Base-by-base conservation (phyloP, 257 asterid species). In the Pogostemon cablin region DNA sequence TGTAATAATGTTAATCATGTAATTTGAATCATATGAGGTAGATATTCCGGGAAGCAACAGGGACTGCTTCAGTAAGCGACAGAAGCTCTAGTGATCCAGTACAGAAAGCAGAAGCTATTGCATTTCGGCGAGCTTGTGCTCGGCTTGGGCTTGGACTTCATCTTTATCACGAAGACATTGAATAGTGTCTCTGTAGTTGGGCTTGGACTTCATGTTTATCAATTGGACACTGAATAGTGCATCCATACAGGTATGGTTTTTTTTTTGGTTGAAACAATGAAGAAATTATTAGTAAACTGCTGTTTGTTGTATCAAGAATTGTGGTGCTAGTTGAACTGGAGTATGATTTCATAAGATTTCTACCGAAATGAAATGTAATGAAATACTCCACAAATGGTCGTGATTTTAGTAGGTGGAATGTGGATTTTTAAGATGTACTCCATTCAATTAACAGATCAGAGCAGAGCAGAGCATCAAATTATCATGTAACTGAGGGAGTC, bases 71-170 rank as follows among this genome's bases (percentile, higher is more conserved):
- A 63, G 60, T 81, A n/a, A 82, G 78, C 15, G 97, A 87, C 32
- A 65, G 77, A 9, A 87, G 91, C 56, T 88, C 78, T 41, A 91
- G 93, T 47, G 89, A 86, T 68, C 83, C 91, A 1, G 83, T 88
- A 84, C 96, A 90, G 81, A 90, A 86, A 81, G 98, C 97, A 57
- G 98, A 90, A 76, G 89, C 90, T 65, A 93, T 88, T 97, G 96
- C 98, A 63, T 90, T 93, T 82, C 96, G 98, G 39, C 76, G 96
- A 65, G 98, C 97, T 76, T 92, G 97, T 76, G 95, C 98, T 74
- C 91, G 95, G 41, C 81, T 90, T 48, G 98, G 98, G 43, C 83
- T 90, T 49, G 98, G 98, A 56, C 98, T 93, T 68, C 93, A 93
- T 78, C 91, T 93, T 20, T 90, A 87, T 81, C 96, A 93, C 52